Percentiles rank a stretch among this genome's conserved stretches.
Conservation (phyloP, 2,329 filamentous ascomycete species). For the Aspergillus clavatus region DNA sequence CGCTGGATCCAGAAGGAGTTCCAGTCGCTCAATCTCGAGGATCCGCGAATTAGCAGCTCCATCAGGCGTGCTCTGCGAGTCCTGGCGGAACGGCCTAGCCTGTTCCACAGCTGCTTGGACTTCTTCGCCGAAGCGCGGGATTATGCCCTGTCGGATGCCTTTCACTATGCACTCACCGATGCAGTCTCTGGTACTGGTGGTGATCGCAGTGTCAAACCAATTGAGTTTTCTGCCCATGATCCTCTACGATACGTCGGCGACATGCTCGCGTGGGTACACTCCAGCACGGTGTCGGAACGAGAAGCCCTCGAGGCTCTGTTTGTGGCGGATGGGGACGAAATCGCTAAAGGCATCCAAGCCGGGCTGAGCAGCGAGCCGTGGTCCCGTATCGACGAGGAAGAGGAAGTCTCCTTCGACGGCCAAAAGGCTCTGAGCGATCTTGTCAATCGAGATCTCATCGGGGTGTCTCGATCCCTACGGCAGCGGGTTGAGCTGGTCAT, state of each 20-base stretch:
- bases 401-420: slow-evolving; percentile 65
- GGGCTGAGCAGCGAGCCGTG: slow-evolving; percentile 80
- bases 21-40: slow-evolving; percentile 86
- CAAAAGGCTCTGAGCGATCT: slow-evolving; percentile 76
- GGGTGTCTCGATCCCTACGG: slow-evolving; percentile 76
- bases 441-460: slow-evolving; percentile 77
- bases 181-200: slow-evolving; percentile 53
- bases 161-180: slow-evolving; percentile 83
- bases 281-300: slow-evolving; percentile 85
- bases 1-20: slow-evolving; percentile 94
- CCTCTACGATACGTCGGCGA: slow-evolving; percentile 87
- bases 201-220: slow-evolving; percentile 70
- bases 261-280: slow-evolving; percentile 97
- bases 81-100: slow-evolving; percentile 77
- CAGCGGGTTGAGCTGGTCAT: slow-evolving; percentile 89
- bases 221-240: slow-evolving; percentile 90
- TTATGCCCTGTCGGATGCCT: slow-evolving; percentile 78
- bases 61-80: slow-evolving; percentile 81
- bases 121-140: slow-evolving; percentile 89
- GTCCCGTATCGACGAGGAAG: slow-evolving; percentile 60
- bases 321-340: slow-evolving; percentile 82
- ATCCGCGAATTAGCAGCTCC: slow-evolving; percentile 81
- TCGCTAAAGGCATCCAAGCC: slow-evolving; percentile 73
- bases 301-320: slow-evolving; percentile 91
- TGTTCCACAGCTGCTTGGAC: slow-evolving; percentile 92